These are phyloP conservation scores for Fusarium piperis DNA, from an alignment of 2,329 filamentous ascomycete species.

Conservation along the genomic window DNA sequence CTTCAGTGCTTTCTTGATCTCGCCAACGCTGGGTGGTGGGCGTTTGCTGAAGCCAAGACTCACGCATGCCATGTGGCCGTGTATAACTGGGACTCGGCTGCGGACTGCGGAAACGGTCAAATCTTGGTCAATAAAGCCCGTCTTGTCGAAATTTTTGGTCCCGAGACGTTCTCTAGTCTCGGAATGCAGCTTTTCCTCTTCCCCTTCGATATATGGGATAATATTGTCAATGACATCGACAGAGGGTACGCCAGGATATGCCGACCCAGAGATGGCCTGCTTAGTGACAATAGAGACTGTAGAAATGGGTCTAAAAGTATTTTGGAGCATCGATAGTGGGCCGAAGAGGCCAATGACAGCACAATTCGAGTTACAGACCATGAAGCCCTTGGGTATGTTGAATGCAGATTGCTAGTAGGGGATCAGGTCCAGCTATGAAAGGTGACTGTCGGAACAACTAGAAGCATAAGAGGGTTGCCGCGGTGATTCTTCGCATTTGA, in stretches of 20 bases:
- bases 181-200: slow-evolving; percentile 95
- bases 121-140: slow-evolving; percentile 79
- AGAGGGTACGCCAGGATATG: slow-evolving; percentile 87
- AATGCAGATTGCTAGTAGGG: slow-evolving; percentile 82
- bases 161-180: slow-evolving; percentile 97
- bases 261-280: slow-evolving; percentile 93
- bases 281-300: slow-evolving; percentile 84
- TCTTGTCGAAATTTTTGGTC: slow-evolving; percentile 72
- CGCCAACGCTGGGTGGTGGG: slow-evolving; percentile 76
- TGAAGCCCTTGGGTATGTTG: slow-evolving; percentile 82
- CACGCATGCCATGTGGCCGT: slow-evolving; percentile 94
- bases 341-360: slow-evolving; percentile 96
- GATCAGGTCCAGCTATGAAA: slow-evolving; percentile 85
- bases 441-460: slow-evolving; percentile 94
- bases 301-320: slow-evolving; percentile 85
- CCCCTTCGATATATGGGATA: slow-evolving; percentile 90
- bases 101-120: slow-evolving; percentile 87
- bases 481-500: slow-evolving; percentile 99
- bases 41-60: slow-evolving; percentile 81
- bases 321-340: slow-evolving; percentile 89
- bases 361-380: slow-evolving; percentile 98
- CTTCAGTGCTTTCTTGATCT: slow-evolving; percentile 81
- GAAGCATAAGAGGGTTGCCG: slow-evolving; percentile 85
- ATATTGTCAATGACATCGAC: slow-evolving; percentile 99
- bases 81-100: slow-evolving; percentile 93